phyloP scores from a whole-genome alignment of 129 eudicot genomes.

The Flaveria brownii region DNA sequence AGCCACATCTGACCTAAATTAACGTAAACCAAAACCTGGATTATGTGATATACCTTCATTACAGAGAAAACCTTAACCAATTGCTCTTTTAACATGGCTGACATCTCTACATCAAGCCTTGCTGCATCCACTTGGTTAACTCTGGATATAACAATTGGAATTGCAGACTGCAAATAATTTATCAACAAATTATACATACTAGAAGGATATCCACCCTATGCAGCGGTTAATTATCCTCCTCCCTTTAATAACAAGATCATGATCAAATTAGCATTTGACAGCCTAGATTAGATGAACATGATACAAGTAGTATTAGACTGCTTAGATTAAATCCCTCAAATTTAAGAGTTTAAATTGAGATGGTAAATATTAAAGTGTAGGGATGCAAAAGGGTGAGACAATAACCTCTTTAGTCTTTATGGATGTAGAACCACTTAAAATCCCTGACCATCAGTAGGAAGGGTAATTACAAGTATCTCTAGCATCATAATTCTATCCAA shows the following conservation, averaged over 20 bases:
- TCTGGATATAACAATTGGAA: conserved; percentile 81
- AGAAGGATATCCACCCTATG: not conserved
- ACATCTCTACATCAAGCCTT: conserved; percentile 89
- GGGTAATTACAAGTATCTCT: not conserved
- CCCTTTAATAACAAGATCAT: not conserved
- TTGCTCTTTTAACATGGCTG: conserved; percentile 97
- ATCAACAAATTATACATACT: conserved; percentile 4
- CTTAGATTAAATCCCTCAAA: not conserved
- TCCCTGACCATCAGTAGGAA: not conserved
- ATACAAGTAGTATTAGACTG: not conserved
- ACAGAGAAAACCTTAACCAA: conserved; percentile 79
- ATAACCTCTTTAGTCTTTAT: not conserved
- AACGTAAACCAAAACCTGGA: conserved; percentile 15
- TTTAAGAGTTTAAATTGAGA: not conserved
- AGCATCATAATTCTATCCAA: conserved; percentile 4
- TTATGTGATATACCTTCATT: conserved; percentile 71
- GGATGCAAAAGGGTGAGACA: not conserved
- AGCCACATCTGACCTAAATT: not conserved
- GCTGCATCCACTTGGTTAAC: conserved; percentile 92
- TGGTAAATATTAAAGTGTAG: not conserved
- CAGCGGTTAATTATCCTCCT: not conserved
- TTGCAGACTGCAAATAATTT: conserved; percentile 42
- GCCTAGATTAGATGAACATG: not conserved
- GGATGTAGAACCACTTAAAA: not conserved
- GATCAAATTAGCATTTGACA: not conserved